Evolutionary conservation across 2,329 filamentous ascomycete genomes (phyloP).

Genomic region (Akanthomyces muscarius): DNA sequence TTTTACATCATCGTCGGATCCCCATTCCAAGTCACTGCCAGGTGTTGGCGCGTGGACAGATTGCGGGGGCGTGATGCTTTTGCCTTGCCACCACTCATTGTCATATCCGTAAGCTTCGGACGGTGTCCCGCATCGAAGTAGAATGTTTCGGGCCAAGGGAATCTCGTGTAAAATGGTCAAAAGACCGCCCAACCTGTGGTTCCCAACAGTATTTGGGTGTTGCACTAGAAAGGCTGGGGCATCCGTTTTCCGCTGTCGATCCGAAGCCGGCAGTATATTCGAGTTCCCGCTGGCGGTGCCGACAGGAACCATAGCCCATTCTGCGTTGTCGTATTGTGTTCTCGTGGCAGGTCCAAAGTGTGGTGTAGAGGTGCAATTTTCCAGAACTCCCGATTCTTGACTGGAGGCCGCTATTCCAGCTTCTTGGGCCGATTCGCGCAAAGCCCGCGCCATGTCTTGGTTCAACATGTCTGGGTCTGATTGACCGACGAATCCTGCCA

Average conservation of each 20-base stretch:
- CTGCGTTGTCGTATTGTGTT: constrained; percentile 48
- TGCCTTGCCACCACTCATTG: constrained; percentile 59
- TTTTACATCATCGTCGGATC: constrained; percentile 26
- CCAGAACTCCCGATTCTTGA: constrained; percentile 37
- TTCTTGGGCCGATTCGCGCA: constrained; percentile 52
- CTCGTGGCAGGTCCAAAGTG: constrained; percentile 59
- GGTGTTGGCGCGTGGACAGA: constrained; percentile 26
- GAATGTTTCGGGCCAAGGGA: constrained; percentile 52
- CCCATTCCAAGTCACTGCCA: constrained; percentile 28
- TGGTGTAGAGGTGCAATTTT: constrained; percentile 23
- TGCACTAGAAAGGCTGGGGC: constrained; percentile 50
- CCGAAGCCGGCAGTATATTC: constrained; percentile 33
- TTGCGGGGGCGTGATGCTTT: constrained; percentile 40
- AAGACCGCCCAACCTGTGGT: constrained; percentile 48
- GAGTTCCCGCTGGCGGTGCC: constrained; percentile 26
- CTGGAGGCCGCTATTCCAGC: constrained; percentile 40
- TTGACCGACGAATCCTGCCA: constrained; percentile 18
- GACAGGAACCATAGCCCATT: constrained; percentile 57
- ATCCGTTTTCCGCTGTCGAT: constrained; percentile 38
- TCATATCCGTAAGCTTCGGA: constrained; percentile 51
- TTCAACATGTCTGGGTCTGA: constrained; percentile 44
- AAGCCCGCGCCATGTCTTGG: constrained; percentile 49
- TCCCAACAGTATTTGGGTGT: constrained; percentile 29
- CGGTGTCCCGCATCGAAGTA: constrained; percentile 42
- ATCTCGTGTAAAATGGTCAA: constrained; percentile 59